Conservation (phyloP, 1,284 basidiomycete genomes). For the Malassezia sympodialis region DNA sequence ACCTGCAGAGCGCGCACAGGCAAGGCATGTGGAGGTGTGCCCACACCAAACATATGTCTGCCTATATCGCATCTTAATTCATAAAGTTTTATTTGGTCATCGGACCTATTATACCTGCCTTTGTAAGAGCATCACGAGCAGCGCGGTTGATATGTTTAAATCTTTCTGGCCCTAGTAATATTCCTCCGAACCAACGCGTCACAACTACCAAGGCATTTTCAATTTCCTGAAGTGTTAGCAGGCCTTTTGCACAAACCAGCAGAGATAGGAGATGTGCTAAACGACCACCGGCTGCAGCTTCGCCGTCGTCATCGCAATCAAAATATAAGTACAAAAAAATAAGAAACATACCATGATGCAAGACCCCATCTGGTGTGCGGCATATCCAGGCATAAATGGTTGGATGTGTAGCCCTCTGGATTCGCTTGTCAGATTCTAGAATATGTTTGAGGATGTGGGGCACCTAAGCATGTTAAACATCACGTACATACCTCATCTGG, state of each 20-base stretch:
- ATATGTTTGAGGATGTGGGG: constrained; percentile 27
- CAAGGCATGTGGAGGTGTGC: background rate
- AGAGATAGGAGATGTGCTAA: constrained; percentile 46
- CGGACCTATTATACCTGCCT: constrained; percentile 22
- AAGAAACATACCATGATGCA: constrained; percentile 31
- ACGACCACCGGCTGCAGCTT: constrained; percentile 46
- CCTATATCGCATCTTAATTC: background rate
- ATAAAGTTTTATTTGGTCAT: background rate
- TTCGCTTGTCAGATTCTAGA: constrained; percentile 25
- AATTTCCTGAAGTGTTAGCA: constrained; percentile 15
- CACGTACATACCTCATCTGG: constrained; percentile 32
- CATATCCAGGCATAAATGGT: constrained; percentile 47
- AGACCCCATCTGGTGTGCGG: constrained; percentile 22
- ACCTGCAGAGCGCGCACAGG: background rate
- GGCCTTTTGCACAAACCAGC: constrained; percentile 20
- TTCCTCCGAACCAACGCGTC: constrained; percentile 44
- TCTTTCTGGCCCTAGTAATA: constrained; percentile 40
- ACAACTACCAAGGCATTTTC: constrained; percentile 44
- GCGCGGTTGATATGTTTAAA: constrained; percentile 46
- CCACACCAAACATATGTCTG: background rate
- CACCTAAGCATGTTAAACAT: constrained; percentile 11
- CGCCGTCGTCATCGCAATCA: constrained; percentile 47
- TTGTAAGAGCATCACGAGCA: constrained; percentile 36
- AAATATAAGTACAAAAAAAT: background rate
- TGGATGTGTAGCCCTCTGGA: constrained; percentile 43